Evolutionary conservation across 805 yeast species (phyloP).

Genomic region (Teunomyces gatunensis): DNA sequence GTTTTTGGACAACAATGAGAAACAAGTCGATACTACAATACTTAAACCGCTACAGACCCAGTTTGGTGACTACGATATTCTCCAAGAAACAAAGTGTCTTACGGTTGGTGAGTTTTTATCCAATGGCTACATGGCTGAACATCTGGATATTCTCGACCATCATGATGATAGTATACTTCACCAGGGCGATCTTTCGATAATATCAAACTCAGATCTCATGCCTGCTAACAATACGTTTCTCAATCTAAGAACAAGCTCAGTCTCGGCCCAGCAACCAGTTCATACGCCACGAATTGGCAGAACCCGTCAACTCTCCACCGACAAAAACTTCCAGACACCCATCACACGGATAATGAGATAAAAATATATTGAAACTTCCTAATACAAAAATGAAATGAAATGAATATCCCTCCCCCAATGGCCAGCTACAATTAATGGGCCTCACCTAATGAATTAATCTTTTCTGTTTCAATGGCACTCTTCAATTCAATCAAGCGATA

Average conservation of each 20-base stretch:
- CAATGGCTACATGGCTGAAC: conserved; percentile 22
- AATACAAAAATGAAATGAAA: conserved; percentile 3
- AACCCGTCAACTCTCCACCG: conserved; percentile 38
- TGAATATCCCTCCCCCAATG: neutral
- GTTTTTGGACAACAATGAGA: conserved; percentile 21
- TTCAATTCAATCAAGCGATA: conserved; percentile 25
- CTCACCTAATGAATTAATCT: conserved; percentile 4
- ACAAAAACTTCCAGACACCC: conserved; percentile 42
- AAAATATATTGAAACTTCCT: conserved; percentile 4
- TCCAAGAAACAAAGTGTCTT: conserved; percentile 14
- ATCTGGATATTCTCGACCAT: conserved; percentile 10
- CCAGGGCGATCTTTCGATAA: conserved; percentile 34
- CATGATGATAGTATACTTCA: conserved; percentile 26
- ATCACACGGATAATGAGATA: conserved; percentile 36
- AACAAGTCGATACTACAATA: conserved; percentile 30
- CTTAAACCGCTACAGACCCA: conserved; percentile 25
- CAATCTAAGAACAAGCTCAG: conserved; percentile 17
- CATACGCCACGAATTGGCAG: conserved; percentile 42
- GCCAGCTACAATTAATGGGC: neutral
- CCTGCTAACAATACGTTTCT: conserved; percentile 27
- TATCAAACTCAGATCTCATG: conserved; percentile 26
- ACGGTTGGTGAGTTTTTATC: conserved; percentile 33
- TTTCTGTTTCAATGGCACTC: conserved; percentile 30
- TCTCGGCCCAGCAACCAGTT: conserved; percentile 8
- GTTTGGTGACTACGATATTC: conserved; percentile 12